Base-by-base conservation (phyloP, 2,329 filamentous ascomycete genomes). In the Teratosphaeria epicoccoides region DNA sequence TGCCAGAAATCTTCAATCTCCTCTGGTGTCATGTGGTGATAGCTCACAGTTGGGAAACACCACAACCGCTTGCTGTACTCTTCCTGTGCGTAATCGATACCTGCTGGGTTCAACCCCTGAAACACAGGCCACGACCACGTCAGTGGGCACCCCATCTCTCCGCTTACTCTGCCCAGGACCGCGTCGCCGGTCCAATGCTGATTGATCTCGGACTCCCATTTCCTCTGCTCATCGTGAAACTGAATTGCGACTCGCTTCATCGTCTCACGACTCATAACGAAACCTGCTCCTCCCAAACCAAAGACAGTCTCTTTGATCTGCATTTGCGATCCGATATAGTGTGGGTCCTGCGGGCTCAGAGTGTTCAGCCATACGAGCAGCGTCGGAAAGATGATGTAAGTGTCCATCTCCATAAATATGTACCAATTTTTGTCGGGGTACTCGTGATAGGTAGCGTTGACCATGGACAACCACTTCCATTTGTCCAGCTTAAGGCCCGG, bases 401-500 rank as follows among this genome's bases (percentile, higher is more conserved):
- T 81, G 59, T 82, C 79, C 0, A 76, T 73, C 57, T 81, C 79
- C 46, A 80, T 73, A 61, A 82, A 82, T 51, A 80, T 67, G 54
- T 74, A 82, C 79, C 79, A 82, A 50, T 75, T 76, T 44, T 74
- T 73, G 24, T 77, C 65, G 9, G 74, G 73, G 33, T 66, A 59
- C 48, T 68, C 59, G 10, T 66, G 59, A 53, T 67, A 47, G 1
- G 61, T 63, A 14, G 53, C 51, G 33, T 61, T 53, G 5, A 79
- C 65, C 69, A 76, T 77, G 22, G 77, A 75, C 25, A 80, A 59
- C 53, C 79, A 79, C 59, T 80, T 80, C 69, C 73, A 80, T 59
- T 76, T 77, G 52, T 68, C 66, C 2, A 68, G 59, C n/a, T 60
- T 56, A 63, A 65, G 68, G 37, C 64, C 64, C 9, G 63, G 58